phyloP scores from a whole-genome alignment of 306 rosid species.

The Dicorynia guianensis region DNA sequence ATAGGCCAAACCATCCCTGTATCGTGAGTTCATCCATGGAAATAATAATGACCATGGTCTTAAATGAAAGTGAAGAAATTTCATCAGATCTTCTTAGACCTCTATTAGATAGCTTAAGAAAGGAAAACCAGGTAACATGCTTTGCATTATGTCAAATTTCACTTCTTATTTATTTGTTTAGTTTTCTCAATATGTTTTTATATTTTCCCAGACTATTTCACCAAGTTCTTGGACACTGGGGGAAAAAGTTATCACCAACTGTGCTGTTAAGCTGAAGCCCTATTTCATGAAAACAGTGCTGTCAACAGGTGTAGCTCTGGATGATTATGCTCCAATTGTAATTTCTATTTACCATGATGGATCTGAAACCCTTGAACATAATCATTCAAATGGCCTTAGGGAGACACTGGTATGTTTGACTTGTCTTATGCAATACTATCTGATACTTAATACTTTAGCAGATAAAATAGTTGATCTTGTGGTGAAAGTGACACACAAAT shows the following conservation, averaged over 20 bases:
- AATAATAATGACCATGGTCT: conserved; percentile 63
- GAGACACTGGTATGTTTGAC: conserved; percentile 51
- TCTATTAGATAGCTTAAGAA: conserved; percentile 61
- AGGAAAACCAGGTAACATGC: conserved; percentile 65
- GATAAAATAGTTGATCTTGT: conserved; percentile 22
- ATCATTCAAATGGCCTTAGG: conserved; percentile 29
- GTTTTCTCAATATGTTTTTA: conserved; percentile 31
- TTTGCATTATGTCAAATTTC: conserved; percentile 26
- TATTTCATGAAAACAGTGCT: conserved; percentile 59
- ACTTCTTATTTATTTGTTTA: conserved; percentile 23
- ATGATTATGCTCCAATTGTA: conserved; percentile 59
- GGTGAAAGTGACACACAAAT: background rate
- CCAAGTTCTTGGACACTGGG: conserved; percentile 72
- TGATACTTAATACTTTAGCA: background rate
- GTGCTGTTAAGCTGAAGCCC: conserved; percentile 67
- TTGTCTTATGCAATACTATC: conserved; percentile 20
- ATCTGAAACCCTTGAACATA: conserved; percentile 32
- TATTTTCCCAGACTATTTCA: conserved; percentile 58
- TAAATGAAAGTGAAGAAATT: conserved; percentile 74
- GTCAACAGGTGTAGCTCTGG: conserved; percentile 51
- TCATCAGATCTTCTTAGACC: conserved; percentile 64
- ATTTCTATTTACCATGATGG: conserved; percentile 56
- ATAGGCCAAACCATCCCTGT: conserved; percentile 66
- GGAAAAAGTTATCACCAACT: conserved; percentile 63
- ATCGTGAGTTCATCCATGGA: conserved; percentile 62